Evolutionary conservation across 2,329 filamentous ascomycete genomes (phyloP).

Genomic region (Knufia fluminis): DNA sequence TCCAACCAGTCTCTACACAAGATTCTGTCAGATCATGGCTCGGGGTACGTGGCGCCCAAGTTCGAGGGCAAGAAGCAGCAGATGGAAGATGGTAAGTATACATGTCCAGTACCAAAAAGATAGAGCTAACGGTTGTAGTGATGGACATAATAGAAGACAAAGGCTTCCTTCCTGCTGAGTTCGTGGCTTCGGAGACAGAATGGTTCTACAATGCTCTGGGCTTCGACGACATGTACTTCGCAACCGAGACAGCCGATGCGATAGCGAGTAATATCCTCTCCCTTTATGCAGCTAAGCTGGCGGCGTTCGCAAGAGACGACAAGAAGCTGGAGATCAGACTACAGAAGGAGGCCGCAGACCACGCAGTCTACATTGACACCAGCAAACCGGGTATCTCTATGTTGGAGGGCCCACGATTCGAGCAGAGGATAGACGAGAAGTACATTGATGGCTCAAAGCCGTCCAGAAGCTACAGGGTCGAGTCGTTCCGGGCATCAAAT

Average conservation of each 20-base stretch:
- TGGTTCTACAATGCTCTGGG: conserved; percentile 99
- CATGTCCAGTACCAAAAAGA: conserved; percentile 14
- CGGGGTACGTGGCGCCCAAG: conserved; percentile 88
- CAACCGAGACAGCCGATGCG: conserved; percentile 74
- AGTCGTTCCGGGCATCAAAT: conserved; percentile 90
- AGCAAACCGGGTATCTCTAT: conserved; percentile 77
- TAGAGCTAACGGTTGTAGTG: conserved; percentile 43
- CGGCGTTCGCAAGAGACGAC: conserved; percentile 84
- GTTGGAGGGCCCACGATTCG: conserved; percentile 75
- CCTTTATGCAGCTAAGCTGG: conserved; percentile 92
- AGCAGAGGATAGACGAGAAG: conserved; percentile 87
- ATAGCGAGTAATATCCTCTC: conserved; percentile 94
- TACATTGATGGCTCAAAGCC: conserved; percentile 73
- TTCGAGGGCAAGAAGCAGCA: conserved; percentile 90
- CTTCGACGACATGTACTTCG: conserved; percentile 98
- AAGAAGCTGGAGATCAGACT: conserved; percentile 89
- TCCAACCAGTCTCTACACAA: conserved; percentile 47
- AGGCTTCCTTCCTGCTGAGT: conserved; percentile 75
- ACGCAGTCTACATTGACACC: conserved; percentile 97
- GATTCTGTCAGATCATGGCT: conserved; percentile 75
- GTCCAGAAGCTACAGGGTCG: conserved; percentile 75
- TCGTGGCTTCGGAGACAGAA: conserved; percentile 74
- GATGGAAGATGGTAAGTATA: conserved; percentile 62
- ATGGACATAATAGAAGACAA: conserved; percentile 69
- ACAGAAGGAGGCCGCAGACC: conserved; percentile 88